Evolutionary conservation across 1,139 yeast species (phyloP).

Genomic region (Neolecta irregularis): DNA sequence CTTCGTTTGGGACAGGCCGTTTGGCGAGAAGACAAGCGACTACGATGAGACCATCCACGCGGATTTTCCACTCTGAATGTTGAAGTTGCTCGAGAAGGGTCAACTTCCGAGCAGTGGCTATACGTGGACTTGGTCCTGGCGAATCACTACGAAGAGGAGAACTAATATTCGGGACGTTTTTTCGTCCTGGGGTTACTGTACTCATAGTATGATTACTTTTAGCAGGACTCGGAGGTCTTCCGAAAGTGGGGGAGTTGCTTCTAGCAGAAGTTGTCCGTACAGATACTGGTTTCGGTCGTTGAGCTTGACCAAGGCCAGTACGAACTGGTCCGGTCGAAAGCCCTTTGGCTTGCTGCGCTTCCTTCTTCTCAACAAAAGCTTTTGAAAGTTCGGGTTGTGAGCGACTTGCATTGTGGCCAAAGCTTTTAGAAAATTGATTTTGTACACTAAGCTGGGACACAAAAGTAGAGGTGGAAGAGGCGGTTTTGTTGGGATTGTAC

Average conservation of each 20-base stretch:
- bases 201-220: background rate
- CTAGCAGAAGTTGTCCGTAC: slow-evolving; percentile 5
- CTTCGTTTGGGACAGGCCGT: slow-evolving; percentile 11
- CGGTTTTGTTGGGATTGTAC: slow-evolving; percentile 30
- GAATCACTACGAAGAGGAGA: too few relatives aligned
- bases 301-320: slow-evolving; percentile 11
- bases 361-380: too few relatives aligned
- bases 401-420: too few relatives aligned
- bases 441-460: too few relatives aligned
- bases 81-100: slow-evolving; percentile 12
- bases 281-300: slow-evolving; percentile 6
- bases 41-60: slow-evolving; percentile 12
- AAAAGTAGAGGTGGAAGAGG: slow-evolving; percentile 1
- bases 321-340: slow-evolving; percentile 12
- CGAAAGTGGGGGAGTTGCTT: too few relatives aligned
- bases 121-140: too few relatives aligned
- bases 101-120: slow-evolving; percentile 5
- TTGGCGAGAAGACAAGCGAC: slow-evolving; percentile 13
- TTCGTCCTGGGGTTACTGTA: background rate
- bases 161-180: background rate
- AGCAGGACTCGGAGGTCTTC: slow-evolving; percentile 1
- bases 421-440: too few relatives aligned
- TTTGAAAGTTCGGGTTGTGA: too few relatives aligned
- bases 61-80: slow-evolving; percentile 9
- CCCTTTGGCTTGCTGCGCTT: slow-evolving; percentile 4